phyloP scores from a whole-genome alignment of 164 flowering plant genomes.

The Chloranthus sessilifolius region DNA sequence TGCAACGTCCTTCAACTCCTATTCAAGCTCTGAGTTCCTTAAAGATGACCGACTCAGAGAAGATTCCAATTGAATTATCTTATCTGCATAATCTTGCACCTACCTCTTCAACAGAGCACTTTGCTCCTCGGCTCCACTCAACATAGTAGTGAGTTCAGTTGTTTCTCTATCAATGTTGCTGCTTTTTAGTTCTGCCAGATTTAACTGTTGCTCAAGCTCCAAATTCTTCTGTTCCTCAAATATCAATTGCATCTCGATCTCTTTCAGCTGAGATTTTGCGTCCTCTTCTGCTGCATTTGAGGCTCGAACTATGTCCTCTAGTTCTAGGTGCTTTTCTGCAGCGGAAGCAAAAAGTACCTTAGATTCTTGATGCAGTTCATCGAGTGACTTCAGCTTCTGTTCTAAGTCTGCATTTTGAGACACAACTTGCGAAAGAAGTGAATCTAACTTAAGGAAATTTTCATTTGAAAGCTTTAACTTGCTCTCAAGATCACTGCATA shows the following conservation, averaged over 20 bases:
- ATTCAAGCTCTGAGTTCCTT: conserved; percentile 49
- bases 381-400: conserved; percentile 56
- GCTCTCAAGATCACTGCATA: conserved; percentile 51
- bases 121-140: conserved; percentile 46
- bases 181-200: conserved; percentile 38
- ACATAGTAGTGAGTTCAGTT: conserved; percentile 27
- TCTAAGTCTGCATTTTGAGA: conserved; percentile 61
- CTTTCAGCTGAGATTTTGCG: conserved; percentile 45
- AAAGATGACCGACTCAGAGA: conserved; percentile 33
- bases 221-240: conserved; percentile 53
- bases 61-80: conserved; percentile 43
- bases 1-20: conserved; percentile 41
- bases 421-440: conserved; percentile 61
- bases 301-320: conserved; percentile 45
- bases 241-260: conserved; percentile 38
- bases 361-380: conserved; percentile 52
- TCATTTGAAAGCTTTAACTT: conserved; percentile 60
- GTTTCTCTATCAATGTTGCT: conserved; percentile 48
- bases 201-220: conserved; percentile 65
- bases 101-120: conserved; percentile 31
- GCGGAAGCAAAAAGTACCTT: conserved; percentile 41
- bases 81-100: conserved; percentile 40
- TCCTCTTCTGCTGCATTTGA: conserved; percentile 58
- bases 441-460: conserved; percentile 49
- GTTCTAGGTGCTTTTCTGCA: conserved; percentile 52